These are phyloP conservation scores for Dissophora ornata DNA, from an alignment of 192 early-diverging fungal genomes.

Conservation along the genomic window DNA sequence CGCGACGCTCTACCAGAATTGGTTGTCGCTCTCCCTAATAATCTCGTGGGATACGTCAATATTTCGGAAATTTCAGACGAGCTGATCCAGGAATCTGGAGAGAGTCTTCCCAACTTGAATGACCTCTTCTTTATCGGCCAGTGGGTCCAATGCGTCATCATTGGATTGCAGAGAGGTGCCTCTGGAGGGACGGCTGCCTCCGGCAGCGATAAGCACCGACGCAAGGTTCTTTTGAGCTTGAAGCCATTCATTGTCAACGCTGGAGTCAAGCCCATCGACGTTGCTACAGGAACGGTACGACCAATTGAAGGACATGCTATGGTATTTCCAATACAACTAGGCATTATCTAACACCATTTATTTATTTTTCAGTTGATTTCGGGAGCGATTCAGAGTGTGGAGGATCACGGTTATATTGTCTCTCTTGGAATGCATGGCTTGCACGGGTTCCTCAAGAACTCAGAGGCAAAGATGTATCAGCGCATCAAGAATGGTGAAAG, in stretches of 20 bases:
- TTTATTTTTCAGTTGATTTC: constrained; percentile 60
- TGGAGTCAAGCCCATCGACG: constrained; percentile 69
- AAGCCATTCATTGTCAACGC: constrained; percentile 84
- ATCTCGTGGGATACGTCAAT: constrained; percentile 82
- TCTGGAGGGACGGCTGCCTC: constrained; percentile 36
- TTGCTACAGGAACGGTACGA: constrained; percentile 76
- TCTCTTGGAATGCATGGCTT: constrained; percentile 75
- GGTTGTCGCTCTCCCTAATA: constrained; percentile 85
- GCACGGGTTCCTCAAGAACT: constrained; percentile 79
- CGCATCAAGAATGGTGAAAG: constrained; percentile 68
- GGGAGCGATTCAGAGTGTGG: constrained; percentile 80
- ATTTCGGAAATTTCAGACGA: constrained; percentile 89
- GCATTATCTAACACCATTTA: not conserved
- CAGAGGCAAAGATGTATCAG: constrained; percentile 72
- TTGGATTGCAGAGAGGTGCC: constrained; percentile 60
- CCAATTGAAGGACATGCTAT: not conserved
- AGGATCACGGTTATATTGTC: constrained; percentile 95
- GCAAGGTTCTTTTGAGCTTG: constrained; percentile 79
- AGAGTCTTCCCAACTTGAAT: constrained; percentile 74
- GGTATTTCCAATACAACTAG: not conserved
- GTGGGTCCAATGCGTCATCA: constrained; percentile 79
- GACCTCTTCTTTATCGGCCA: constrained; percentile 85
- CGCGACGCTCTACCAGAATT: constrained; percentile 70
- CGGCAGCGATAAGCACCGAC: constrained; percentile 55
- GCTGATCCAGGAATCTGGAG: constrained; percentile 76